Base-by-base conservation (phyloP, 192 early-diverging fungal genomes). In the Umbelopsis sp. region DNA sequence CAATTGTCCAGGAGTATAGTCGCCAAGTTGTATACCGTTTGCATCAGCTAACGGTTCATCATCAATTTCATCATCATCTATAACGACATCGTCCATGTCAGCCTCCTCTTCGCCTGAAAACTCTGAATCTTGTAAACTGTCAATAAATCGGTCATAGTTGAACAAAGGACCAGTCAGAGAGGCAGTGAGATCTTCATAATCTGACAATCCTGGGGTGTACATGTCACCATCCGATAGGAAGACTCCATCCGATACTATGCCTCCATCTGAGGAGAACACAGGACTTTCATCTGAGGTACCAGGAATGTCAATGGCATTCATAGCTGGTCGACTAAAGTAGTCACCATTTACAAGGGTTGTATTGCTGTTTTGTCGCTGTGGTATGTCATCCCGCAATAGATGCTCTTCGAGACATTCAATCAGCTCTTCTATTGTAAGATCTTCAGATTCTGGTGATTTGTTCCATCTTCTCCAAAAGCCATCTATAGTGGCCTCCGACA, bases 401-500 rank as follows among this genome's bases (percentile, higher is more conserved):
- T 69, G 79, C 8, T 68, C 56, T 71, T 94, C 93, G 10, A 95
- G 77, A 21, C 82, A 78, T 20, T 83, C 76, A 59, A 83, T 81
- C 21, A 91, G 54, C 66, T 92, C 89, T 1, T 88, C 88, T 56
- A 90, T 87, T 16, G 88, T 76, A 17, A 95, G 72, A 47, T 90
- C 92, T 17, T 91, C 86, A 17, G 81, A 66, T 29, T 77, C 74
- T 8, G 86, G 85, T 49, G 84, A 67, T 50, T 85, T 83, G 24
- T 77, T 70, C 70, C 79, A 77, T 2, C 81, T 77, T 6, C 66
- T 66, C 79, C 83, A 88, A 75, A 92, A 88, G 5, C 73, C 51
- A 45, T 88, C 83, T 1, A 95, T 82, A 0, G 91, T 89, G 47
- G 87, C 81, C 38, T 88, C 85, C 0, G 87, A 83, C 21, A 93